Percentiles rank a stretch among this genome's conserved stretches.
phyloP scores from a whole-genome alignment of 2,329 filamentous ascomycete species.

The Calonectria pseudoturangicola region DNA sequence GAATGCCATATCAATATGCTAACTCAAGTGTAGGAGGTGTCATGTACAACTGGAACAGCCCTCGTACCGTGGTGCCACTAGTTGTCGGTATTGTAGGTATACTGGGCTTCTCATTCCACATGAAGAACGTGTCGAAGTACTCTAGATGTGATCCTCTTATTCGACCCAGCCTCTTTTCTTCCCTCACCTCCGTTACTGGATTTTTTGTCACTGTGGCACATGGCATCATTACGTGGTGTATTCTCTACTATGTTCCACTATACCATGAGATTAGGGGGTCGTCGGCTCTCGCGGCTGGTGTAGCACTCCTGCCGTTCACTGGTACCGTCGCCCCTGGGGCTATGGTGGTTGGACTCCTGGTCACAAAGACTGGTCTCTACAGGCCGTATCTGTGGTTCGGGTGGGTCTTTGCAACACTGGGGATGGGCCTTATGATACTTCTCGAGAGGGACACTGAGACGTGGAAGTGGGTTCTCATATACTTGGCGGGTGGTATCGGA shows the following conservation, averaged over 20 bases:
- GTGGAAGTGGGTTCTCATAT: constrained; percentile 76
- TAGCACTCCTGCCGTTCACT: constrained; percentile 74
- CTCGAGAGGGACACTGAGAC: constrained; percentile 70
- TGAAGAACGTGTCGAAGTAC: constrained; percentile 47
- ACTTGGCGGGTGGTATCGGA: constrained; percentile 75
- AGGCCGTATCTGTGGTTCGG: constrained; percentile 77
- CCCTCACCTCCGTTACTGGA: constrained; percentile 47
- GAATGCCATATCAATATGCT: constrained; percentile 19
- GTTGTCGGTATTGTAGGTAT: constrained; percentile 70
- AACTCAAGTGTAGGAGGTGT: constrained; percentile 69
- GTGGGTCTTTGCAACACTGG: constrained; percentile 76
- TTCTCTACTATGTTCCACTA: constrained; percentile 49
- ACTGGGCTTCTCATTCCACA: constrained; percentile 46
- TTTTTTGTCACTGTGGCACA: constrained; percentile 51
- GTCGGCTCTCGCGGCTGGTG: constrained; percentile 57
- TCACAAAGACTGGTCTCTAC: constrained; percentile 75
- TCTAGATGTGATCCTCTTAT: constrained; percentile 50
- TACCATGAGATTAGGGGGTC: constrained; percentile 51
- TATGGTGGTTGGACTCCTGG: constrained; percentile 72
- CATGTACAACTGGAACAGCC: constrained; percentile 78
- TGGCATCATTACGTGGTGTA: constrained; percentile 49
- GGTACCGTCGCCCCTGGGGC: constrained; percentile 79
- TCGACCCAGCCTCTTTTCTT: constrained; percentile 51
- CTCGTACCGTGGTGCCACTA: constrained; percentile 77
- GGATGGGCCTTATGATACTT: constrained; percentile 73